Evolutionary conservation across 495 filamentous ascomycete genomes (phyloP), one percentile per base, ranked within the genome.

Genomic region (Aspergillus panamensis): DNA sequence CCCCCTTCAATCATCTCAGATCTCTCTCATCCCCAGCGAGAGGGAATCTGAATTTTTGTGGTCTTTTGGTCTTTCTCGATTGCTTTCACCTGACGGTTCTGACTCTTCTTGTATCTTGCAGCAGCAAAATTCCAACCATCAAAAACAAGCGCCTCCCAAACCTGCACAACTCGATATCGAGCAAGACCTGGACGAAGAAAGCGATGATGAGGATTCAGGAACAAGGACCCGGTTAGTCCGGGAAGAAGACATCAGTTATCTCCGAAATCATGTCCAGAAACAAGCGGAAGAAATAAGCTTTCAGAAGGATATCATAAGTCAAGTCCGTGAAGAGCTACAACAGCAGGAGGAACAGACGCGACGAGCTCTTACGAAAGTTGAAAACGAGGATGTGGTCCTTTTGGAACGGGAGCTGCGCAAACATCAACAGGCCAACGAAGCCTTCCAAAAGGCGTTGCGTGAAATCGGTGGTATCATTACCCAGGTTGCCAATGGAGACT

Each of bases 391-490:
- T 63, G 84, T 89, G 53, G 80, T 80, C 42, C 74, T 81, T 8
- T 76, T 98, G 31, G 92, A 97, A 72, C 83, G 94, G 14, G 95
- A 99, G 73, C 78, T 99, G 48, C 88, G 85, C 75, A 99, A 97
- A 70, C 90, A 96, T 66, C 91, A 96, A 62, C 92, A 97, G 76
- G 94, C 95, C 61, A 99, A 99, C 73, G 89, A 96, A 66, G 95
- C 94, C 64, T 99, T 97, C 80, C 91, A 96, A 65, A 99, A 97
- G 74, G 92, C 93, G 16, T 74, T 99, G 30, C 85, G 91, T 55
- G 94, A 99, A 72, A 99, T 99, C 69, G 94, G 94, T 53, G 93
- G 89, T 61, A 97, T 99, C 61, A 91, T 97, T 65, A 96, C 91
- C 6, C 91, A 91, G 57, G 94, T 97, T 43, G 94, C 94, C 51